Percentiles rank a stretch among this genome's conserved stretches.
Conservation (phyloP, 805 yeast species). For the Teunomyces pallodes region DNA sequence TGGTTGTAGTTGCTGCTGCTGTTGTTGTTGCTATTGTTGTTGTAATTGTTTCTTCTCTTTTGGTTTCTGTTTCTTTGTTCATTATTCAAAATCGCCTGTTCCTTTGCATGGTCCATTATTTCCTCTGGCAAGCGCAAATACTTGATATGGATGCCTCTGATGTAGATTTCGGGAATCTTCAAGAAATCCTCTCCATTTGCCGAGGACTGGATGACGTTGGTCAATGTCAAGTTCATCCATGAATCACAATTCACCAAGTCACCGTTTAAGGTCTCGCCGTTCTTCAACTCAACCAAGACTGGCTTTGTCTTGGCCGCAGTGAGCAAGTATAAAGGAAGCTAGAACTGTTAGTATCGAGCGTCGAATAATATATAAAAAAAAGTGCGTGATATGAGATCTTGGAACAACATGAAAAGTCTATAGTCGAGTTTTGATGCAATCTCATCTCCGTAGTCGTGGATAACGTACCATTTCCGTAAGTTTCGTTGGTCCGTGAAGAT, state of each 20-base stretch:
- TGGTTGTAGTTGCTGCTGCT: conserved; percentile 10
- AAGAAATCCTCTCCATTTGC: conserved; percentile 58
- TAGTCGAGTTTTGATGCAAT: too few relatives aligned
- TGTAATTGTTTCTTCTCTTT: conserved; percentile 41
- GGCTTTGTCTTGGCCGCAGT: conserved; percentile 90
- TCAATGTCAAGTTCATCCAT: conserved; percentile 91
- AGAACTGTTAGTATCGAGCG: conserved; percentile 4
- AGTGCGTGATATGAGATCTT: too few relatives aligned
- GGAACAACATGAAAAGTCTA: too few relatives aligned
- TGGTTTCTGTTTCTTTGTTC: conserved; percentile 48
- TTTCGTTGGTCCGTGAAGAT: too few relatives aligned
- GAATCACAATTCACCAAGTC: conserved; percentile 81
- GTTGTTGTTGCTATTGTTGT: conserved; percentile 16
- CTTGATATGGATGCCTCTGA: conserved; percentile 83
- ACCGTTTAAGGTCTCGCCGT: conserved; percentile 88
- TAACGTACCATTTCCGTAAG: too few relatives aligned
- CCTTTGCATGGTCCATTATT: conserved; percentile 71
- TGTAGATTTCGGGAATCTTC: conserved; percentile 70
- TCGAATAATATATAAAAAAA: too few relatives aligned
- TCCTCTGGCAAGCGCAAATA: conserved; percentile 73
- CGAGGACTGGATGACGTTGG: conserved; percentile 68
- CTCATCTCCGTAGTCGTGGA: too few relatives aligned
- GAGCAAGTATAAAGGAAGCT: conserved; percentile 89
- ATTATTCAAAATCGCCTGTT: conserved; percentile 52
- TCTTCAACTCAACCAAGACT: conserved; percentile 83